Evolutionary conservation across 805 yeast genomes (phyloP), one percentile per base, ranked within the genome.

Genomic region (Candida multigemmis): DNA sequence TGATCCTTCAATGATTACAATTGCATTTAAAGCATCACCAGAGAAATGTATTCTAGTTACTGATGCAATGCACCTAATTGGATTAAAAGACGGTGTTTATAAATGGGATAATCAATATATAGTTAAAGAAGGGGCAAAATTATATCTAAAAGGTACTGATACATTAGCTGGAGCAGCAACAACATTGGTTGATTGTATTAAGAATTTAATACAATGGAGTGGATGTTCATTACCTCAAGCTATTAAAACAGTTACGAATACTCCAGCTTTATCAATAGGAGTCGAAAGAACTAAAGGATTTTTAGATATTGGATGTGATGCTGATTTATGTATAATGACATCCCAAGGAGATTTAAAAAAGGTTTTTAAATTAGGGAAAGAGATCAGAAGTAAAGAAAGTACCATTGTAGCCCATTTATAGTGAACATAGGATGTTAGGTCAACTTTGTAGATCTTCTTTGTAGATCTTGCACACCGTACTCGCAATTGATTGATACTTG

Each of bases 111-210:
- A 56, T 29, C 69, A 67, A 48, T 45, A 41, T 25, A 61, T 72
- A 13, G 64, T 51, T 18, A 72, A 72, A 43, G 50, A 50, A 12
- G 77, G 72, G n/a, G 44, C 57, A 22, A 45, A 53, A 23, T 52
- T 71, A 34, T 56, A 55, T 28, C 55, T 72, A 35, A 55, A 70
- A 42, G 74, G 72, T 17, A 70, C 77, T 7, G 57, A 62, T 28
- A 73, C 76, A 6, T 65, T 72, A 46, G 79, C 79, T 7, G 79
- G 79, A 15, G 65, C 74, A 12, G 76, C 75, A n/a, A 68, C 77
- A 6, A 62, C 68, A 16, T 57, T 71, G 27, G 64, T 70, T 14
- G 58, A 58, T 27, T 67, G 75, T 41, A 46, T 71, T 17, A 52
- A 68, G 33, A 71, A 72, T 46, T 53, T 71, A 28, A 54, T 62